Evolutionary conservation across 1,139 yeast genomes (phyloP), one percentile per base, ranked within the genome.

Genomic region (Taiozyma onychis): DNA sequence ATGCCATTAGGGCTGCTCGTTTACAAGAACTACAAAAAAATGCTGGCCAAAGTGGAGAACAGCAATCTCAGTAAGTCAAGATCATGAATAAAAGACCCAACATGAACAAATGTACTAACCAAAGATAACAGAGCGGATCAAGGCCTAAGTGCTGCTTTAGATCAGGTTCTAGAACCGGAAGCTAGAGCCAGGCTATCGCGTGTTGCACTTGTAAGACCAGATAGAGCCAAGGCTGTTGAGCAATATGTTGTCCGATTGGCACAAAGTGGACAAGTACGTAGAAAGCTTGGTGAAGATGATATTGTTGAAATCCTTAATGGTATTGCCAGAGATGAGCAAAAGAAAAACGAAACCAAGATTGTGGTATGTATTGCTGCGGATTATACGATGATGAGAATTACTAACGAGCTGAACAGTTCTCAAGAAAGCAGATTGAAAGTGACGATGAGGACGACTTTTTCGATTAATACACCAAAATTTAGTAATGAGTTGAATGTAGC

Each of bases 161-260:
- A 88, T 4, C 91, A 87, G 58, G 77, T 88, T 16, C 72, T 93
- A 46, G 88, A 87, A 52, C 83, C 90, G 8, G 81, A 78, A 48
- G 99, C 98, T 1, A 76, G 96, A 48, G 98, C 93, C 66, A 76
- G 99, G 56, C 75, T 93, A 50, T 81, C 93, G 37, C 75, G 99
- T 52, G 96, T 93, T 32, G 75, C 91, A 44, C 80, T 93, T 63
- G 99, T 93, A 43, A 79, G 93, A 62, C 95, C 95, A 2, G 98
- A 93, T 51, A 75, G 98, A 49, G 98, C 96, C 1, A 78, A 80
- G 46, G 88, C 88, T 6, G 97, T 91, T n/a, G 98, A 93, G 64
- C 83, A 85, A 56, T 81, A 91, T 62, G 70, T 93, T 45, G 69
- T 86, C 37, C 80, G 83, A 58, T 70, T 91, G 66, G 88, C 85